A percentile compares a stretch with the other conserved stretches of the same genome.
Evolutionary conservation across 2,329 filamentous ascomycete genomes (phyloP).

Genomic region (Mycosphaerella sp.): DNA sequence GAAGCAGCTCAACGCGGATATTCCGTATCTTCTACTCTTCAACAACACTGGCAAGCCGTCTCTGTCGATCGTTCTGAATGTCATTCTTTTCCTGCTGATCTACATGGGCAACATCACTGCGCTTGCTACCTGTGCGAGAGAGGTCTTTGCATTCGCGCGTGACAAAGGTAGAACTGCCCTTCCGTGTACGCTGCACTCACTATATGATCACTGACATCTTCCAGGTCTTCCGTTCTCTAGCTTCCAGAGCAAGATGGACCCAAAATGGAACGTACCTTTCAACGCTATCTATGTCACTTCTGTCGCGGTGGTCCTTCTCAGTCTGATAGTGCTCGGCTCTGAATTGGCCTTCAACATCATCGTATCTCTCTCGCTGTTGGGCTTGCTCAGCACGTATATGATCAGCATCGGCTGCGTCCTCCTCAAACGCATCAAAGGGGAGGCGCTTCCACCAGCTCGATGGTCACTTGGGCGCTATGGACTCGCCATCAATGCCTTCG

Average conservation of each 20-base stretch:
- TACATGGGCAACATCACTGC: slow-evolving; percentile 26
- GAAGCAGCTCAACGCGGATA: slow-evolving; percentile 16
- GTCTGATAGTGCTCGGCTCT: slow-evolving; percentile 35
- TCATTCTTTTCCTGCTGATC: slow-evolving; percentile 26
- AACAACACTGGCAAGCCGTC: slow-evolving; percentile 24
- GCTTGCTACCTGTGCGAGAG: slow-evolving; percentile 41
- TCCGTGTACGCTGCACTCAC: slow-evolving; percentile 21
- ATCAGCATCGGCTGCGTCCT: slow-evolving; percentile 34
- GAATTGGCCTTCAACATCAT: slow-evolving; percentile 36
- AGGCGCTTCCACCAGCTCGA: slow-evolving; percentile 25
- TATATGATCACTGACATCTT: slow-evolving; percentile 17
- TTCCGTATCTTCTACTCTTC: slow-evolving; percentile 28
- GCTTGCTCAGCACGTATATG: slow-evolving; percentile 35
- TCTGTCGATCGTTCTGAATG: slow-evolving; percentile 25
- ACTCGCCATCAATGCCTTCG: slow-evolving; percentile 27
- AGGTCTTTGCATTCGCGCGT: slow-evolving; percentile 41
- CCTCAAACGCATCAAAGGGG: slow-evolving; percentile 21
- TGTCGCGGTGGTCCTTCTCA: slow-evolving; percentile 29
- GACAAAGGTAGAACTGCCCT: slow-evolving; percentile 26
- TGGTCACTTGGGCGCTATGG: slow-evolving; percentile 28
- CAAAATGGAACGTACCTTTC: slow-evolving; percentile 32
- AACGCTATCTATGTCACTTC: slow-evolving; percentile 34
- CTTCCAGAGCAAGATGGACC: slow-evolving; percentile 29
- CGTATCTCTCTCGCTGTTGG: slow-evolving; percentile 33
- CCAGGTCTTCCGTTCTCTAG: slow-evolving; percentile 33